These are phyloP conservation scores for Cladorrhinum samala DNA, from an alignment of 495 filamentous ascomycete genomes.

Conservation along the genomic window DNA sequence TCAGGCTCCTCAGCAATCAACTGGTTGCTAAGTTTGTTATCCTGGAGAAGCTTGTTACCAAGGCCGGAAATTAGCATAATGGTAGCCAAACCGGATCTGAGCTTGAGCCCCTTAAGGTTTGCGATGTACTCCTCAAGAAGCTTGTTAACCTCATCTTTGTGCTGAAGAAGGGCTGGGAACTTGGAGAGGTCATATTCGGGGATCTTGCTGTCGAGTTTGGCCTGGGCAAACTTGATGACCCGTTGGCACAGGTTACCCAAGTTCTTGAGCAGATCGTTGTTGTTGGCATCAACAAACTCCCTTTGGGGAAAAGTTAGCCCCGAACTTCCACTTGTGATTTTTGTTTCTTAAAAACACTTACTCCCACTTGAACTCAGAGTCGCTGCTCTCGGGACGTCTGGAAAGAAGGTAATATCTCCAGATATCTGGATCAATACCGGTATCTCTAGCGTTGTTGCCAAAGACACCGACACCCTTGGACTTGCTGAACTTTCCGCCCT, in stretches of 20 bases:
- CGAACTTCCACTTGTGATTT: neutral
- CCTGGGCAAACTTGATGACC: conserved; percentile 82
- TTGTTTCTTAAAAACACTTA: conserved; percentile 11
- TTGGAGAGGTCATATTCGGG: conserved; percentile 54
- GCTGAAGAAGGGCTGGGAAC: conserved; percentile 25
- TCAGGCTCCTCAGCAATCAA: conserved; percentile 63
- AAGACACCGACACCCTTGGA: conserved; percentile 86
- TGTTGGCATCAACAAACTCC: conserved; percentile 78
- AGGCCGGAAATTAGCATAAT: conserved; percentile 51
- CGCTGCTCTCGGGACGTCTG: conserved; percentile 81
- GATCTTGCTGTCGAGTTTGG: conserved; percentile 61
- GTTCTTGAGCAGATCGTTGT: conserved; percentile 83
- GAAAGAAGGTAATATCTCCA: conserved; percentile 92
- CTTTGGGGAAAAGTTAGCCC: conserved; percentile 22
- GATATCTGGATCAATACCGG: conserved; percentile 77
- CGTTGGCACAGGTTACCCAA: conserved; percentile 93
- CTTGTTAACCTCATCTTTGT: conserved; percentile 55
- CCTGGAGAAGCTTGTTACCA: conserved; percentile 82
- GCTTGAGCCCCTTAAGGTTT: conserved; percentile 66
- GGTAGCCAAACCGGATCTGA: conserved; percentile 66
- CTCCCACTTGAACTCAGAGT: conserved; percentile 83
- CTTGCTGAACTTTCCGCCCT: conserved; percentile 93
- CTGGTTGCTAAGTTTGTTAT: conserved; percentile 57
- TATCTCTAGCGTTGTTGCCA: conserved; percentile 80
- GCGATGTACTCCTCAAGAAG: conserved; percentile 63